Evolutionary conservation across 768 basidiomycete species (phyloP).

Genomic region (Phaeotremella fagi): DNA sequence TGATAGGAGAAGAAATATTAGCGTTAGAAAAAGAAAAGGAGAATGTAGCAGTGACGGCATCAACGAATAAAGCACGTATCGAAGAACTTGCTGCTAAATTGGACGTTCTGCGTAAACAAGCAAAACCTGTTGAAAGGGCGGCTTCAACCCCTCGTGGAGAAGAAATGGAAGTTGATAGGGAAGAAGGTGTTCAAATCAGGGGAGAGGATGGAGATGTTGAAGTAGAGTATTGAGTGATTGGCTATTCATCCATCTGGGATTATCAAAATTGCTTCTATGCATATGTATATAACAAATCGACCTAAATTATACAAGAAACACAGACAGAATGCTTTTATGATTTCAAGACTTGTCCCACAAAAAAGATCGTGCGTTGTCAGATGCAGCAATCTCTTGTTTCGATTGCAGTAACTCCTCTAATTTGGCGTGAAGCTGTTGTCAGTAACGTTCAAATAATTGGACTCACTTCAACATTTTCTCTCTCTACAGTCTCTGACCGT

Average conservation of each 20-base stretch:
- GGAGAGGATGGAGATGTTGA: slow-evolving; percentile 43
- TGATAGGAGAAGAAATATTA: slow-evolving; percentile 28
- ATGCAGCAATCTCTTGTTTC: neutral
- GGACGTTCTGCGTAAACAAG: slow-evolving; percentile 25
- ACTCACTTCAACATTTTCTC: slow-evolving; percentile 29
- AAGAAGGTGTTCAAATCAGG: slow-evolving; percentile 26
- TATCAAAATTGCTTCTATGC: no score
- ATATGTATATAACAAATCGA: no score
- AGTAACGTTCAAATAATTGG: neutral
- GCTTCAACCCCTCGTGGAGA: neutral
- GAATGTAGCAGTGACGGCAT: slow-evolving; percentile 3
- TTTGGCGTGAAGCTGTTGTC: slow-evolving; percentile 7
- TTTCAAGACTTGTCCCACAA: neutral
- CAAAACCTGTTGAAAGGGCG: slow-evolving; percentile 9
- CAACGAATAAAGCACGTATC: slow-evolving; percentile 25
- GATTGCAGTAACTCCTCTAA: slow-evolving; percentile 5
- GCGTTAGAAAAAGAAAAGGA: slow-evolving; percentile 26
- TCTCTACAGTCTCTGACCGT: slow-evolving; percentile 13
- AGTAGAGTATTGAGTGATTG: slow-evolving; percentile 37
- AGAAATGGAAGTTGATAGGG: slow-evolving; percentile 9
- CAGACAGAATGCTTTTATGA: no score
- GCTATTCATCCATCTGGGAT: no score
- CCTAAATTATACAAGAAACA: no score
- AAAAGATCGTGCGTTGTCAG: neutral
- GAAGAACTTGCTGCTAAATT: slow-evolving; percentile 23